Evolutionary conservation across 495 filamentous ascomycete genomes (phyloP).

Genomic region (Thermothielavioides terrestris): DNA sequence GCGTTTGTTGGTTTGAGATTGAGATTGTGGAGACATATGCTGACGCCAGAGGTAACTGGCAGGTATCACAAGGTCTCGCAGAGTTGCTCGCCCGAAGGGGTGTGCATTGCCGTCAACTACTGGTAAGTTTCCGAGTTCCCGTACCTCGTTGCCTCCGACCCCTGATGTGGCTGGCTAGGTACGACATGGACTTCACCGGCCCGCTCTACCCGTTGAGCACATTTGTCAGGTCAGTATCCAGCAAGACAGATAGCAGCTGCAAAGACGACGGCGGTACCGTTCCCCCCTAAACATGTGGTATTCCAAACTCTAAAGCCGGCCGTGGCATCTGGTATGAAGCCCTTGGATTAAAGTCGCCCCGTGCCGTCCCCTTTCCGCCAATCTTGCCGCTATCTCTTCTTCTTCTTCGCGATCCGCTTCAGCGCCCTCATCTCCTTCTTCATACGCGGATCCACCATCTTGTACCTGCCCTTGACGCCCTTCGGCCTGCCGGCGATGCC

Average conservation of each 20-base stretch:
- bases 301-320: neutral
- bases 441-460: slow-evolving; percentile 94
- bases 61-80: slow-evolving; percentile 64
- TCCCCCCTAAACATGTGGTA: neutral
- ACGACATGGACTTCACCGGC: slow-evolving; percentile 60
- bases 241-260: neutral
- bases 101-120: slow-evolving; percentile 71
- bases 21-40: neutral
- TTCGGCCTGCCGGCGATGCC: slow-evolving; percentile 54
- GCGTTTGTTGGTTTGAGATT: too few relatives aligned
- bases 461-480: slow-evolving; percentile 88
- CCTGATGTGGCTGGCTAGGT: slow-evolving; percentile 35
- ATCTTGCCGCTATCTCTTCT: slow-evolving; percentile 5
- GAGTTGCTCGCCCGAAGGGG: slow-evolving; percentile 49
- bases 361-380: too few relatives aligned
- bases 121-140: slow-evolving; percentile 44
- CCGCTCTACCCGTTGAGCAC: slow-evolving; percentile 47
- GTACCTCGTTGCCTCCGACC: neutral
- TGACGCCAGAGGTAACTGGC: neutral
- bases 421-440: slow-evolving; percentile 95
- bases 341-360: too few relatives aligned
- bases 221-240: slow-evolving; percentile 40
- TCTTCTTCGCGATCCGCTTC: slow-evolving; percentile 58
- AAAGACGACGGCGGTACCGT: neutral
- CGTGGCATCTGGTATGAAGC: neutral